Conservation (phyloP, 352 stramenopile species). For the Globisporangium cylindrosporum region DNA sequence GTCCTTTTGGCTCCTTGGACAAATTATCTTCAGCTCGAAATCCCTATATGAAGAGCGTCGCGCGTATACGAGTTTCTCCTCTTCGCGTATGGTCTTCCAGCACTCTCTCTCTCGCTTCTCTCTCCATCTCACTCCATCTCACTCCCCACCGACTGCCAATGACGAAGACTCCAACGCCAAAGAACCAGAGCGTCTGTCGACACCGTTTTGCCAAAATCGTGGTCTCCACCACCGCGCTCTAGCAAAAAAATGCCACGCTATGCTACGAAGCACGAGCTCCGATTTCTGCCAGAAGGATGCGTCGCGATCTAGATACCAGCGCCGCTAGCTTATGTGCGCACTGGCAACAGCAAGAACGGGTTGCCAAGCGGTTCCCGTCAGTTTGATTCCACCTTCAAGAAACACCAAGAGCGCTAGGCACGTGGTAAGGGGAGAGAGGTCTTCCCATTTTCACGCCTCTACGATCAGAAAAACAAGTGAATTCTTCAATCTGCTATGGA, state of each 20-base stretch:
- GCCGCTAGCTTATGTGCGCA: neutral
- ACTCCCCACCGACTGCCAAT: neutral
- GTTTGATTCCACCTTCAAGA: neutral
- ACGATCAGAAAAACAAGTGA: neutral
- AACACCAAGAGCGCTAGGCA: neutral
- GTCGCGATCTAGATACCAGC: too few relatives aligned
- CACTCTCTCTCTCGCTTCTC: neutral
- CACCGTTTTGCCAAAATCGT: too few relatives aligned
- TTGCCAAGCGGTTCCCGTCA: neutral
- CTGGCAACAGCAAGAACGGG: neutral
- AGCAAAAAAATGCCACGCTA: too few relatives aligned
- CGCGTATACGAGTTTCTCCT: neutral
- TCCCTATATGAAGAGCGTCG: neutral
- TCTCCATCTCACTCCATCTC: neutral
- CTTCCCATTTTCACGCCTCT: neutral
- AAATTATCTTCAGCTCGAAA: neutral
- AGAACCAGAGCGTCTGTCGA: neutral
- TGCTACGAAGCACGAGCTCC: too few relatives aligned
- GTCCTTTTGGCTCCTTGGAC: neutral
- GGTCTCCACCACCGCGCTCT: too few relatives aligned
- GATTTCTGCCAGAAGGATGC: too few relatives aligned
- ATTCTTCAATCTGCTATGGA: neutral
- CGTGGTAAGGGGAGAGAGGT: too few relatives aligned
- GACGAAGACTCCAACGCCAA: neutral
- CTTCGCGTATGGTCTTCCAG: neutral